A percentile compares a stretch with the other conserved stretches of the same genome.
These are phyloP conservation scores for Dryas drummondii DNA, from an alignment of 306 rosid genomes.

Conservation along the genomic window DNA sequence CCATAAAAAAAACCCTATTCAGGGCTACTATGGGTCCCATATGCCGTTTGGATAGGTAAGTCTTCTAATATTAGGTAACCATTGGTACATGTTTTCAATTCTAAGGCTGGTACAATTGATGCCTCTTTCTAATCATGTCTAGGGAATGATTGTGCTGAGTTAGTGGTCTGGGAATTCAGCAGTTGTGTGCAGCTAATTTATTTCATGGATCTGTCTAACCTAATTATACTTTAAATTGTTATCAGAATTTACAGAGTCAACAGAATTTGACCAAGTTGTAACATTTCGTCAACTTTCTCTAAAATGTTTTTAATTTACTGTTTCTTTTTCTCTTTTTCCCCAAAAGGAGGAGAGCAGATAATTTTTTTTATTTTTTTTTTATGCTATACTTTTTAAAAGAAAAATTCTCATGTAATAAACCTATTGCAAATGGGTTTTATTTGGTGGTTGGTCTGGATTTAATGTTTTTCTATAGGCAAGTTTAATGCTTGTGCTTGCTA, in stretches of 20 bases:
- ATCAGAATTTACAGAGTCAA: neutral
- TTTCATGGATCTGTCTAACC: neutral
- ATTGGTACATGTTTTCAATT: conserved; percentile 5
- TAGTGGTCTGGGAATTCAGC: conserved; percentile 13
- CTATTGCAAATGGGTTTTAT: neutral
- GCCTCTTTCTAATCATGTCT: conserved; percentile 1
- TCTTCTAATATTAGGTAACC: neutral
- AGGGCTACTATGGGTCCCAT: conserved; percentile 60
- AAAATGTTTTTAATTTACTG: neutral
- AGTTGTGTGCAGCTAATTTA: neutral
- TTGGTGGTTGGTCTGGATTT: neutral
- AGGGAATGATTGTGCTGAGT: neutral
- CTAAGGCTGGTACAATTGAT: neutral
- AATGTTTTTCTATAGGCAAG: neutral
- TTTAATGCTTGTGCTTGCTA: neutral
- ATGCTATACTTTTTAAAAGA: no score
- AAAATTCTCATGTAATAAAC: neutral
- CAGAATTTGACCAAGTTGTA: neutral
- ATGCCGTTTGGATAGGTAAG: conserved; percentile 74
- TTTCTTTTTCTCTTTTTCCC: neutral
- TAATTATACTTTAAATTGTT: neutral
- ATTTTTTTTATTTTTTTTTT: no score
- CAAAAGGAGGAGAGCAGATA: no score
- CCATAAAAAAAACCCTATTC: conserved; percentile 66
- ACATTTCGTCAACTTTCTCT: neutral